phyloP scores from a whole-genome alignment of 106 monocot species.

The Alisma plantagoaquatica region DNA sequence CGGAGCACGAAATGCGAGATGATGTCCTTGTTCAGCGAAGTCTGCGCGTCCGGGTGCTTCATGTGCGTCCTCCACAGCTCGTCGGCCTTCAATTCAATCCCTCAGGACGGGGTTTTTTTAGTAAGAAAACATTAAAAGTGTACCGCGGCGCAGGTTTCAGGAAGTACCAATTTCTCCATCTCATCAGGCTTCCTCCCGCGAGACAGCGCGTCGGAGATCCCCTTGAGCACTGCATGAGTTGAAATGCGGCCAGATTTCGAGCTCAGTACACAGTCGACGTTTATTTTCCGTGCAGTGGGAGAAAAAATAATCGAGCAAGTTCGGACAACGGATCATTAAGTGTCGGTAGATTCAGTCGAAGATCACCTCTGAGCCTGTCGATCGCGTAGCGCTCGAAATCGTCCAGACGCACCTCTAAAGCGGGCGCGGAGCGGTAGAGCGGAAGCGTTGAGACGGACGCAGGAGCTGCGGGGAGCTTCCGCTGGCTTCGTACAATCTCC shows the following conservation, averaged over 20 bases:
- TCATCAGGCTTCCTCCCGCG: constrained; percentile 83
- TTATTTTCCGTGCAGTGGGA: too few species aligned
- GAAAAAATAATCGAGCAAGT: too few species aligned
- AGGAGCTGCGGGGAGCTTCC: constrained; percentile 19
- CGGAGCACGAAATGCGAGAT: constrained; percentile 95
- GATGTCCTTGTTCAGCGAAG: constrained; percentile 60
- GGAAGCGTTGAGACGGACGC: constrained; percentile 19
- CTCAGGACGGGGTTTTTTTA: too few species aligned
- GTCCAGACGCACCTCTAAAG: constrained; percentile 70
- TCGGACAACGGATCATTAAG: too few species aligned
- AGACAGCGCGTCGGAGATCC: constrained; percentile 80
- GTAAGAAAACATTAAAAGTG: background rate
- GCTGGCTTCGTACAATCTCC: constrained; percentile 74
- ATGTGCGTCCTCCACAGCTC: constrained; percentile 68
- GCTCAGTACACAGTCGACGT: too few species aligned
- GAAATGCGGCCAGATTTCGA: background rate
- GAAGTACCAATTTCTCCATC: constrained; percentile 78
- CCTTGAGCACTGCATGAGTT: constrained; percentile 54
- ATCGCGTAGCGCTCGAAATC: constrained; percentile 85
- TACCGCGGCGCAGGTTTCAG: background rate
- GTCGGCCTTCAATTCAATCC: too few species aligned
- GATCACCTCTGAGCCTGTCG: constrained; percentile 74
- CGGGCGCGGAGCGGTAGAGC: constrained; percentile 56
- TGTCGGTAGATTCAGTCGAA: background rate
- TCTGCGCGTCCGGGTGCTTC: constrained; percentile 54